Base-by-base conservation (phyloP, 164 flowering plant genomes). In the Nymphaea thermarum region DNA sequence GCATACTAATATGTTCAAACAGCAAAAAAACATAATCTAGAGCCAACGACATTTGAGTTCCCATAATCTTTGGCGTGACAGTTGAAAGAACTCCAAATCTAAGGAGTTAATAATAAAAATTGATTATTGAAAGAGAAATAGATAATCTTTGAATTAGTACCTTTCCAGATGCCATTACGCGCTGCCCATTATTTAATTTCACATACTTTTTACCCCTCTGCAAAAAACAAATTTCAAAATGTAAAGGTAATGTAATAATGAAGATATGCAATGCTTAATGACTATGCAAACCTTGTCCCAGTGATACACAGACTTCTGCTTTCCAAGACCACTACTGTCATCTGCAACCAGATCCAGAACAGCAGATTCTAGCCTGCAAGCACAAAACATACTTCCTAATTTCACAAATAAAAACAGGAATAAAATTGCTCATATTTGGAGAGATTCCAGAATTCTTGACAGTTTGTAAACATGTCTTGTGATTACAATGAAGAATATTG, bases 91-190 rank as follows among this genome's bases (percentile, higher is more conserved):
- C 14, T 51, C 12, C 57, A 51, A 15, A 3, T 51, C 14, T 10
- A 10, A 10, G 14, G 14, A 7, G 15, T 51, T 15, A 4, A 51
- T 51, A 6, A 47, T 11, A 17, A 18, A 3, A 67, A 0, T 61
- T 4, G 63, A n/a, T 8, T 8, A n/a, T 61, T 61, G 55, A 43
- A 43, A 65, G 43, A 16, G 10, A 65, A 17, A 47, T 64, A 71
- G 36, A 11, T 7, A 65, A 42, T 44, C 43, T 47, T 59, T 51
- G 44, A 69, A 4, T 69, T 42, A 16, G 16, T 85, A 93, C 98
- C 98, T 93, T 93, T 77, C 97, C 97, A 73, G 85, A 85, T 60
- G 97, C 93, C 44, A 90, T 86, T 73, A 93, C 98, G 61, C 90
- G 87, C 2, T 93, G 97, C 60, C 97, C 94, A 68, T 84, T 91